Evolutionary conservation across 148 eudicot genomes (phyloP), one percentile per base, ranked within the genome.

Genomic region (Nepenthes gracilis): DNA sequence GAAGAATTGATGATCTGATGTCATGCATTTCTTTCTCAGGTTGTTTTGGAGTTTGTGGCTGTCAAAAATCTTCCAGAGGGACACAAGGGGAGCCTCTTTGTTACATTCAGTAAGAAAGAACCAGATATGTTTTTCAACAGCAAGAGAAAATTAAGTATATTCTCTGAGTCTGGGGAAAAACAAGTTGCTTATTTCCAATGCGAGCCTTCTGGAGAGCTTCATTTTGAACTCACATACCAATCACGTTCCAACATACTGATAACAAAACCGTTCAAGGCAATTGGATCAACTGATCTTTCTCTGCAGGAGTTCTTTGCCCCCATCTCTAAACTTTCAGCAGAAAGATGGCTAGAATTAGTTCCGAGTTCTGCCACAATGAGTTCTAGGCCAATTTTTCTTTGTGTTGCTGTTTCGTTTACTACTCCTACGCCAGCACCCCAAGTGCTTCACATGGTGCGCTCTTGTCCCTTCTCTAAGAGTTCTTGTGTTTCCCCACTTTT

Each of bases 151-250:
- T 74, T 89, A 51, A 67, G 63, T 57, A 86, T 94, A 62, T 69
- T 73, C 14, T 89, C 99, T 4, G 82, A 74, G 66, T 74, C 83
- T 45, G 79, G 78, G 56, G 82, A 76, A 55, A 94, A 89, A 69
- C 90, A 80, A 71, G 88, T 94, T 59, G 99, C 97, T 72, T 74
- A 45, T 61, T 89, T 94, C 76, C 82, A 76, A 2, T 94, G 99
- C 72, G 80, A 86, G 70, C 81, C 97, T 60, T 68, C 72, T 66
- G 99, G 97, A 74, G 64, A 75, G 64, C 68, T 94, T 53, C 70
- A 76, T 35, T 78, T 89, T 65, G 93, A 85, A 68, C 79, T 93
- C 53, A 36, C 74, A 9, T 73, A 77, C 14, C 69, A 58, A 47
- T 78, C 74, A 49, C 53, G 75, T 63, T 76, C 83, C 47, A 65